A percentile compares a stretch with the other conserved stretches of the same genome.
Conservation (phyloP, 129 eudicot species). For the Flaveria bidentis region DNA sequence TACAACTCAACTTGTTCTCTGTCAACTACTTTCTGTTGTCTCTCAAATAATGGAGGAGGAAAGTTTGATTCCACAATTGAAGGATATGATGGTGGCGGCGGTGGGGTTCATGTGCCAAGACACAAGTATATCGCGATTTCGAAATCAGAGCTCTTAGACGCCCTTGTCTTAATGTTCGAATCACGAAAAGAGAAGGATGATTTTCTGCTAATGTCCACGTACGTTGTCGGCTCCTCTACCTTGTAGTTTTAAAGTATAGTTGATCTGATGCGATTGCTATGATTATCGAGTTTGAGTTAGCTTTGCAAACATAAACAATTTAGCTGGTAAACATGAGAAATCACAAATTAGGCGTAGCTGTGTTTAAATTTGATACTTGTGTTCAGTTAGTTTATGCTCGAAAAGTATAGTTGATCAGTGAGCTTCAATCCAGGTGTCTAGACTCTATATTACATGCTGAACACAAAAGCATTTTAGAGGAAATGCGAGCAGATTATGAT, state of each 20-base stretch:
- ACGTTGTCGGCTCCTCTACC: conserved; percentile 22
- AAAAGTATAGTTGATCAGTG: too few species aligned
- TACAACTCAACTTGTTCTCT: conserved; percentile 6
- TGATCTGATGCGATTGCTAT: neutral
- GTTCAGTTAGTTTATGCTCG: too few species aligned
- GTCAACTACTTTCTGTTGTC: conserved; percentile 22
- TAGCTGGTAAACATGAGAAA: too few species aligned
- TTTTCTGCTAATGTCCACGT: conserved; percentile 56
- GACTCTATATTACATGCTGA: conserved; percentile 96
- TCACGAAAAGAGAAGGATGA: conserved; percentile 40
- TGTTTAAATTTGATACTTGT: neutral
- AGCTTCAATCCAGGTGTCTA: conserved; percentile 56
- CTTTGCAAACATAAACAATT: too few species aligned
- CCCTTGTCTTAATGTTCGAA: conserved; percentile 47
- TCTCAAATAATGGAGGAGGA: conserved; percentile 21
- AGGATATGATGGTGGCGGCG: neutral
- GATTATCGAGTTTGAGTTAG: conserved; percentile 4
- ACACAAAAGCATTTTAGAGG: conserved; percentile 81
- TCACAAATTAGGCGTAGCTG: too few species aligned
- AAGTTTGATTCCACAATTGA: conserved; percentile 19
- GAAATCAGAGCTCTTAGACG: conserved; percentile 58
- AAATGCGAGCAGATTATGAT: conserved; percentile 83
- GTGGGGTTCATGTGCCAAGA: conserved; percentile 64
- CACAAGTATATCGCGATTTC: conserved; percentile 54
- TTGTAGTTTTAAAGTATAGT: too few species aligned